Evolutionary conservation across 192 early-diverging fungal species (phyloP), one percentile per base, ranked within the genome.

Genomic region (Backusella parvicylindrica): DNA sequence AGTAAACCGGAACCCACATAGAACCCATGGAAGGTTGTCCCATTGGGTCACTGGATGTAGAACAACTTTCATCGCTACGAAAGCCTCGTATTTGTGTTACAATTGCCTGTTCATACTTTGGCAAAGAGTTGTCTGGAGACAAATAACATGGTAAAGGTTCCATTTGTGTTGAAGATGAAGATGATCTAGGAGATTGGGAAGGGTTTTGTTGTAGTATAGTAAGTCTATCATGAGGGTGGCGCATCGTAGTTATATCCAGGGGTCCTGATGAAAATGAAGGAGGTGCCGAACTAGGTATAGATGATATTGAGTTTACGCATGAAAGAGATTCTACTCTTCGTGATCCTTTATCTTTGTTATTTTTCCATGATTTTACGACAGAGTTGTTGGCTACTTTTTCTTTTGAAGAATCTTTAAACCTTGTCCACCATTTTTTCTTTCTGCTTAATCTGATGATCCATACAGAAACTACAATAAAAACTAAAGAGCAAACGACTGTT

Each of bases 31-130:
- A 21, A 35, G 35, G 65, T 33, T 67, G 33, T 4, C 11, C 9
- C 11, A 23, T 36, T 21, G n/a, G 36, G 21, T 37, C n/a, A 2
- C 18, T 67, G 11, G 65, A 21, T 21, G 65, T 6, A 37, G 65
- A 18, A 3, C 15, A 36, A 7, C n/a, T 32, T 2, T 67, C 32
- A 35, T 68, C 66, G 9, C 21, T 13, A 26, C 66, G 38, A 5
- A 70, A 49, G 1, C 65, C 74, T 30, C 74, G 36, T 36, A 75
- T 75, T 68, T 75, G 74, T 6, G 74, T 65, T 5, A 75, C 74
- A 68, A 75, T 75, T 3, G 74, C 74, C 6, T 75, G 74, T 50
- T 75, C 74, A 21, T 75, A 75, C 68, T 75, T 75, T 28, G 74
- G 74, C 15, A 66, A 43, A 21, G 74, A 37, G 1, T 43, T 43